A percentile compares a stretch with the other conserved stretches of the same genome.
phyloP scores from a whole-genome alignment of 192 early-diverging fungal genomes.

The Cladochytrium replicatum region DNA sequence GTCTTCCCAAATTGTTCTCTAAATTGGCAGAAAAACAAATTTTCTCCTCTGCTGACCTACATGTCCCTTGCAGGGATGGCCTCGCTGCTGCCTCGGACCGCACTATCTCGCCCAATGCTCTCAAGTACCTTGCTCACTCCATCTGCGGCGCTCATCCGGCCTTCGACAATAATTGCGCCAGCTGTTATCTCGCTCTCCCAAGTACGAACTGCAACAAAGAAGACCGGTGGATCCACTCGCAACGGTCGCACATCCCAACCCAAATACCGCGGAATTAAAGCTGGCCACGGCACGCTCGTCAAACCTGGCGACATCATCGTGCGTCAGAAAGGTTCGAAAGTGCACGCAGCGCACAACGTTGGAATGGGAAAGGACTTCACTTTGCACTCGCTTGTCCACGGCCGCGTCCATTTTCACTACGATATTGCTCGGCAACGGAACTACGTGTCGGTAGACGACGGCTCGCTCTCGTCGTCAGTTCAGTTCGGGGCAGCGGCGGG shows the following conservation, averaged over 20 bases:
- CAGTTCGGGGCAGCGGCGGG: slow-evolving; percentile 1
- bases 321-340: slow-evolving; percentile 34
- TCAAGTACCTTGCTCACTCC: too few relatives aligned
- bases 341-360: slow-evolving; percentile 32
- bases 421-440: slow-evolving; percentile 27
- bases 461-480: slow-evolving; percentile 10
- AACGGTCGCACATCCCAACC: slow-evolving; percentile 43
- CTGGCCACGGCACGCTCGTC: slow-evolving; percentile 22
- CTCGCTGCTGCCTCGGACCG: not conserved
- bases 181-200: too few relatives aligned
- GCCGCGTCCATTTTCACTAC: slow-evolving; percentile 35
- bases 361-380: slow-evolving; percentile 38
- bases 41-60: too few relatives aligned
- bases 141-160: too few relatives aligned
- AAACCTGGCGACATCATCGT: slow-evolving; percentile 35
- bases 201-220: slow-evolving; percentile 41
- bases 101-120: not conserved
- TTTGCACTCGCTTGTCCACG: slow-evolving; percentile 24
- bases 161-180: too few relatives aligned
- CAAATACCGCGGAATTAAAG: slow-evolving; percentile 41
- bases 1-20: too few relatives aligned
- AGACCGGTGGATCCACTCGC: slow-evolving; percentile 35
- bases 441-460: slow-evolving; percentile 30
- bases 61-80: too few relatives aligned
- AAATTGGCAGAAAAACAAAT: too few relatives aligned